These are phyloP conservation scores for Apodospora peruviana DNA, from an alignment of 495 filamentous ascomycete genomes.

Conservation along the genomic window DNA sequence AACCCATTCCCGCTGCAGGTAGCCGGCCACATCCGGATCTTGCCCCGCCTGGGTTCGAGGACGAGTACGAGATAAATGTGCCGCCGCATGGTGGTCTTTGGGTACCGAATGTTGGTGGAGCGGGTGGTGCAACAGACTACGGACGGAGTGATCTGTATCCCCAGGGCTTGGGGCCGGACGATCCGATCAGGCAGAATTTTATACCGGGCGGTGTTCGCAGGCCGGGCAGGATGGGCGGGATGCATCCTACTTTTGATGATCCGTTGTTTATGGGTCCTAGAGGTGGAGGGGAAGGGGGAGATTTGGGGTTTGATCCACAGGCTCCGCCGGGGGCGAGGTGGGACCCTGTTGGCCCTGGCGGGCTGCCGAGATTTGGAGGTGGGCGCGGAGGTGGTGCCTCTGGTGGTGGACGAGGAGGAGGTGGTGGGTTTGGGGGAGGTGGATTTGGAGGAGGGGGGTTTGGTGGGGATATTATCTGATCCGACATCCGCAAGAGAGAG, in stretches of 20 bases:
- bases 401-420: conserved; percentile 20
- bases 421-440: conserved; percentile 26
- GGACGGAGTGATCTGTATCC: conserved; percentile 87
- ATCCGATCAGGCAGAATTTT: conserved; percentile 58
- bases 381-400: too few relatives aligned
- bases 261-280: conserved; percentile 69
- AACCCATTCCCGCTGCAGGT: conserved; percentile 56
- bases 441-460: conserved; percentile 30
- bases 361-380: conserved; percentile 34
- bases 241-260: conserved; percentile 96
- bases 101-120: conserved; percentile 21
- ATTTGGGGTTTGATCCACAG: conserved; percentile 42
- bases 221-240: conserved; percentile 56
- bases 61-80: conserved; percentile 79
- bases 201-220: conserved; percentile 30
- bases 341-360: conserved; percentile 80
- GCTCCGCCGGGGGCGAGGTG: conserved; percentile 58
- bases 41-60: conserved; percentile 84
- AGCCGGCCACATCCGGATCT: conserved; percentile 72
- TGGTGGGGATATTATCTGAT: conserved; percentile 38
- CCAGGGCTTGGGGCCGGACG: conserved; percentile 74
- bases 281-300: conserved; percentile 33
- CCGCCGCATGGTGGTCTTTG: conserved; percentile 50
- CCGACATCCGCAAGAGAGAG: too few relatives aligned
- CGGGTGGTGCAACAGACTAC: conserved; percentile 49